Evolutionary conservation across 164 flowering plant species (phyloP).

Genomic region (Magnolia officinalis): DNA sequence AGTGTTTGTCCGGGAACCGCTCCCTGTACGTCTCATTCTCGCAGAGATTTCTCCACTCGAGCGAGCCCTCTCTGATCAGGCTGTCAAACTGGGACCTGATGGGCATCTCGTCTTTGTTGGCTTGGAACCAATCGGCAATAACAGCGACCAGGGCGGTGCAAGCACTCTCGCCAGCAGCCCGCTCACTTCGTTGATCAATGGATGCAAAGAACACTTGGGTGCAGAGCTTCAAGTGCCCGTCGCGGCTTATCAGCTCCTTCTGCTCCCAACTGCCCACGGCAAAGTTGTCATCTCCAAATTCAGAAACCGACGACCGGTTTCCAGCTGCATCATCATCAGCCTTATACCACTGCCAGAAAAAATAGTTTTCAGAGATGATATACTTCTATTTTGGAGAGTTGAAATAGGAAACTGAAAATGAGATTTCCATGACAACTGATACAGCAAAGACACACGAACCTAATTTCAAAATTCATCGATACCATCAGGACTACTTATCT

Average conservation of each 20-base stretch:
- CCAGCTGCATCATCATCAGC: slow-evolving; percentile 64
- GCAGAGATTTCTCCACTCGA: slow-evolving; percentile 92
- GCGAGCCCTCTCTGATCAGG: slow-evolving; percentile 87
- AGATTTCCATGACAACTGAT: background rate
- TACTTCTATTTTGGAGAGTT: background rate
- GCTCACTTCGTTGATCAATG: slow-evolving; percentile 90
- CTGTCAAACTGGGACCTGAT: slow-evolving; percentile 87
- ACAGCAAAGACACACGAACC: background rate
- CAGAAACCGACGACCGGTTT: slow-evolving; percentile 73
- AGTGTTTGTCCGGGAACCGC: slow-evolving; percentile 89
- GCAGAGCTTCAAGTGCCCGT: slow-evolving; percentile 80
- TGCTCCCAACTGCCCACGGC: slow-evolving; percentile 90
- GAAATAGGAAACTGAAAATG: background rate
- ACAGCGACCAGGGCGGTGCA: slow-evolving; percentile 96
- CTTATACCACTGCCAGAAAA: slow-evolving; percentile 55
- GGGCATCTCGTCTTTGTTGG: slow-evolving; percentile 64
- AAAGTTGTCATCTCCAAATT: slow-evolving; percentile 96
- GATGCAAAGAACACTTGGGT: slow-evolving; percentile 87
- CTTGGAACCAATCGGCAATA: slow-evolving; percentile 92
- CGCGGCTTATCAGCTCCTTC: slow-evolving; percentile 84
- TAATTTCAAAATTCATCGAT: background rate
- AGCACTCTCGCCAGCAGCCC: slow-evolving; percentile 97
- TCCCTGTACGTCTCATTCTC: slow-evolving; percentile 65
- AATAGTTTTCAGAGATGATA: too few relatives aligned
- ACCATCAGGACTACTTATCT: background rate